Base-by-base conservation (phyloP, 2,329 filamentous ascomycete species). In the Trichothecium roseum region DNA sequence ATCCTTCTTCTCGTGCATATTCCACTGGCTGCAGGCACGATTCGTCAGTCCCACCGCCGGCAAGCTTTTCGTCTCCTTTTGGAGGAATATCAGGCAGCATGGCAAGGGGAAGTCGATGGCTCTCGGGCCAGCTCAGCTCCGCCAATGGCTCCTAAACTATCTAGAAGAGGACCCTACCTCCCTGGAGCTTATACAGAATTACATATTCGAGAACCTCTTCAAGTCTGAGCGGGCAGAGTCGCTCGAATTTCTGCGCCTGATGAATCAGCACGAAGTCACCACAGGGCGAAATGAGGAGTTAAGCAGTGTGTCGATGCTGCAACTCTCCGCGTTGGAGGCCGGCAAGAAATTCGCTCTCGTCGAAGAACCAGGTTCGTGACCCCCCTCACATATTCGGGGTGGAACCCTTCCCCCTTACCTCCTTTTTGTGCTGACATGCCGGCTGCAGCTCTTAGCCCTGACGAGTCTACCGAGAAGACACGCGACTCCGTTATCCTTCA, bases 331-430 rank as follows among this genome's bases (percentile, higher is more conserved):
- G n/a, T 61, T 86, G 30, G 78, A 84, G 43, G 69, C 77, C 13
- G 81, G 78, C 12, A 85, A 84, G 55, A 81, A 81, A 48, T 62
- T 71, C 27, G 80, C 80, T 2, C 57, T 84, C 14, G 74, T 85
- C 2, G 77, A 80, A 39, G 81, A 84, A 46, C 74, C 79, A 44
- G 66, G 76, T 74, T 6, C 20, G 20, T 24, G 20, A 24, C 20
- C 20, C 20, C 20, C 20, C 10, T 24, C 10, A 24, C 20, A 6
- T 6, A 24, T 24, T 24, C n/a, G 10, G 10, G 15, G 9, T 16
- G 9, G 6, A 14, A 5, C 9, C 13, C 10, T 15, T 3, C 20
- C 20, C 8, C 12, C 3, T 15, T 26, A 28, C 14, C 6, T 20
- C 9, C n/a, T 12, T 3, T 14, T 18, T 7, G 5, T 36, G 29